These are phyloP conservation scores for Agrocybe praecox DNA, from an alignment of 768 basidiomycete species.

Conservation along the genomic window DNA sequence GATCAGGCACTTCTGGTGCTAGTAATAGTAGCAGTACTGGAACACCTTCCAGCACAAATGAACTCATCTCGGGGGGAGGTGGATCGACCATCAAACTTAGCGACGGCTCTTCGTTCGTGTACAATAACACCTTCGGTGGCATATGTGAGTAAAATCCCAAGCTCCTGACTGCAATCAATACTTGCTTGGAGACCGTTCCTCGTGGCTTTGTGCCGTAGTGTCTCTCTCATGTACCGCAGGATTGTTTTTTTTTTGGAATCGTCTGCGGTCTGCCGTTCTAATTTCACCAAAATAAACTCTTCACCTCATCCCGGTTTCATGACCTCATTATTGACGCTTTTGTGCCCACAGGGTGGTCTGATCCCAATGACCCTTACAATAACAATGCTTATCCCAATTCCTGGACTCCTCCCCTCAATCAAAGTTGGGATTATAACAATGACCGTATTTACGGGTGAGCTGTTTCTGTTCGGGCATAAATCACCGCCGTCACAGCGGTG, in stretches of 20 bases:
- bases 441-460: constrained; percentile 48
- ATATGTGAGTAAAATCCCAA: constrained; percentile 53
- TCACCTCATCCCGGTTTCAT: too few relatives aligned
- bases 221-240: too few relatives aligned
- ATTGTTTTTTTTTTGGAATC: too few relatives aligned
- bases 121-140: constrained; percentile 78
- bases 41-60: constrained; percentile 5
- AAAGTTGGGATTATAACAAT: constrained; percentile 69
- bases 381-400: constrained; percentile 74
- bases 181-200: too few relatives aligned
- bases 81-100: constrained; percentile 66
- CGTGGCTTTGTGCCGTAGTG: not conserved
- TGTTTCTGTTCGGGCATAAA: not conserved
- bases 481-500: not conserved
- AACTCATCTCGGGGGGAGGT: constrained; percentile 59
- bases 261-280: not conserved
- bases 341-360: constrained; percentile 52
- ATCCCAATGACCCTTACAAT: constrained; percentile 76
- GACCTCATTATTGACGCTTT: not conserved
- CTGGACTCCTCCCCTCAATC: constrained; percentile 80
- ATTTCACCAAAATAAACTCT: not conserved
- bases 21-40: constrained; percentile 11
- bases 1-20: constrained; percentile 6
- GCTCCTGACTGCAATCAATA: not conserved
- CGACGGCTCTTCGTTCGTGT: constrained; percentile 75